A percentile compares a stretch with the other conserved stretches of the same genome.
phyloP scores from a whole-genome alignment of 331 rosid species.

The Acacia pycnantha region DNA sequence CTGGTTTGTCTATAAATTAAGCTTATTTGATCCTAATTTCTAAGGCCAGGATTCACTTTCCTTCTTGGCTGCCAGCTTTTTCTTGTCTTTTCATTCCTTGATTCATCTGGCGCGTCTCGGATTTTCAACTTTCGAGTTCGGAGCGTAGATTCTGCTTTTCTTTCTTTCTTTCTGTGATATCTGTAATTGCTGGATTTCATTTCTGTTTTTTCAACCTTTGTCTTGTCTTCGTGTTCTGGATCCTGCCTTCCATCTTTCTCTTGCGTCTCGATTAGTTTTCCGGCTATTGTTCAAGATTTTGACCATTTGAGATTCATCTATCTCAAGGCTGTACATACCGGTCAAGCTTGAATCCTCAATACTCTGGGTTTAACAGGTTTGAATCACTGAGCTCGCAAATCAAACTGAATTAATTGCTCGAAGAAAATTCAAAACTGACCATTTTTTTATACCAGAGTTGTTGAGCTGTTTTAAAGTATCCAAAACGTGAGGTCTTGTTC shows the following conservation, averaged over 20 bases:
- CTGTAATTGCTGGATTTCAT: constrained; percentile 15
- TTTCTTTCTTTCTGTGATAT: neutral
- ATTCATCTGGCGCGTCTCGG: neutral
- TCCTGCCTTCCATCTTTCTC: constrained; percentile 30
- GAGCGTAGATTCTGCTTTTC: neutral
- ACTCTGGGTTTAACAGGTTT: neutral
- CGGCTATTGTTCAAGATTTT: constrained; percentile 5
- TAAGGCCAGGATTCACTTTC: neutral
- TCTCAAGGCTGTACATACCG: neutral
- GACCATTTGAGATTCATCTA: neutral
- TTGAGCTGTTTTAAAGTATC: constrained; percentile 27
- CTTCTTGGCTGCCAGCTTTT: neutral
- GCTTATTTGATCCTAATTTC: constrained; percentile 12
- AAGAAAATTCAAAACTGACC: constrained; percentile 20
- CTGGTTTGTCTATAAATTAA: constrained; percentile 39
- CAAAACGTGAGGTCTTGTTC: constrained; percentile 16
- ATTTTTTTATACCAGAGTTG: constrained; percentile 19
- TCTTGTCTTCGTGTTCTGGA: constrained; percentile 20
- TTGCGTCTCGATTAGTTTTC: neutral
- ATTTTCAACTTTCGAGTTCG: constrained; percentile 7
- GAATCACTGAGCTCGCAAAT: neutral
- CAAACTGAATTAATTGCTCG: constrained; percentile 14
- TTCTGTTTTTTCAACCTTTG: constrained; percentile 20
- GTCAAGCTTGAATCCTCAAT: neutral
- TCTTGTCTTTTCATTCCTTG: neutral